Conservation (phyloP, 139 green algal species). For the Pedinophyceae sp. region DNA sequence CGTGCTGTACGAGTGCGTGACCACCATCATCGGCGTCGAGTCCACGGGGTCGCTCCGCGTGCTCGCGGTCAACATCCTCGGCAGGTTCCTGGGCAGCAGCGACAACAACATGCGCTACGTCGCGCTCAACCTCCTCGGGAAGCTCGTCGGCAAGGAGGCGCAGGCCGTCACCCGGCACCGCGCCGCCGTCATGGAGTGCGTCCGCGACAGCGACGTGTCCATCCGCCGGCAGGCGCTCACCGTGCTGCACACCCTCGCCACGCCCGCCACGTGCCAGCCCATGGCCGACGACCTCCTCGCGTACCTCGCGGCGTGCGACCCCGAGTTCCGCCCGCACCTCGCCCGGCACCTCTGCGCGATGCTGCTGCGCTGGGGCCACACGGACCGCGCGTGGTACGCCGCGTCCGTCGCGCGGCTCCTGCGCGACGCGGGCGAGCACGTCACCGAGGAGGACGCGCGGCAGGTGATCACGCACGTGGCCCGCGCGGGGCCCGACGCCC, state of each 20-base stretch:
- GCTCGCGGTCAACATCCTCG: slow-evolving; percentile 94
- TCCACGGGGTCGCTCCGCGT: slow-evolving; percentile 77
- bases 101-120: slow-evolving; percentile 97
- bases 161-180: slow-evolving; percentile 91
- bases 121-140: slow-evolving; percentile 81
- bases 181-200: slow-evolving; percentile 87
- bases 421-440: slow-evolving; percentile 18
- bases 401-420: slow-evolving; percentile 3
- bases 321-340: neutral
- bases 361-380: neutral
- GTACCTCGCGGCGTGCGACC: neutral
- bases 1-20: slow-evolving; percentile 90
- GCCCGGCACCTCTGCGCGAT: neutral
- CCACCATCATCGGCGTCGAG: slow-evolving; percentile 87
- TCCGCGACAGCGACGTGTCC: slow-evolving; percentile 45
- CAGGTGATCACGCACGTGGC: too few species aligned
- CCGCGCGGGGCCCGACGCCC: too few species aligned
- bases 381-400: neutral
- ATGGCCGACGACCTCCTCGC: neutral
- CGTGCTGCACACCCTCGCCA: slow-evolving; percentile 84
- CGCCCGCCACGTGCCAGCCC: slow-evolving; percentile 4
- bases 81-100: slow-evolving; percentile 21
- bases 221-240: slow-evolving; percentile 76
- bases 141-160: slow-evolving; percentile 55
- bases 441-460: slow-evolving; percentile 61